A percentile compares a stretch with the other conserved stretches of the same genome.
phyloP scores from a whole-genome alignment of 805 yeast species.

The Candida stauntonica region DNA sequence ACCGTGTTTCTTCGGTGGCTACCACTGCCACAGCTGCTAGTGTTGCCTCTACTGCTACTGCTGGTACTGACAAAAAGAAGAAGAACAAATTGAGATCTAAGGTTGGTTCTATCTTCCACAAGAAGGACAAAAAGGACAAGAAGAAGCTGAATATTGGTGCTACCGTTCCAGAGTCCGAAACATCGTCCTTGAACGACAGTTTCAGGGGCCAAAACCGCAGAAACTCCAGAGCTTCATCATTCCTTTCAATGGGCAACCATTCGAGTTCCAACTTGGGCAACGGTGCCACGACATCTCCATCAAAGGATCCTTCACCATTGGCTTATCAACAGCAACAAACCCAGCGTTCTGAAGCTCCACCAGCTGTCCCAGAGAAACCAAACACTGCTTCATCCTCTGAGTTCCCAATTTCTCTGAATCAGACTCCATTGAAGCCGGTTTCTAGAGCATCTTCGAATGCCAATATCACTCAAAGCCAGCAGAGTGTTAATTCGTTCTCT shows the following conservation, averaged over 20 bases:
- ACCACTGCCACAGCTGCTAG: conserved; percentile 19
- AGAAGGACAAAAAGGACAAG: conserved; percentile 45
- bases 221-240: conserved; percentile 21
- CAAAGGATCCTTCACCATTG: conserved; percentile 11
- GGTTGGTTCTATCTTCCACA: conserved; percentile 73
- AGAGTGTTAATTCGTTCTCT: conserved; percentile 14
- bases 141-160: conserved; percentile 19
- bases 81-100: conserved; percentile 51
- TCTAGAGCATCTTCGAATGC: conserved; percentile 23
- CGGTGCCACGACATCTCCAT: conserved; percentile 3
- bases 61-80: conserved; percentile 24
- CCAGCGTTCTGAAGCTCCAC: conserved; percentile 11
- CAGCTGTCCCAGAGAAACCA: conserved; percentile 9
- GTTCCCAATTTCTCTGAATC: conserved; percentile 27
- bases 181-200: conserved; percentile 22
- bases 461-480: conserved; percentile 7
- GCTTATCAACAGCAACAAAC: conserved; percentile 1
- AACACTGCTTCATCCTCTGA: neutral
- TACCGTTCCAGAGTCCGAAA: conserved; percentile 24
- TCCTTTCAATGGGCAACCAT: conserved; percentile 13
- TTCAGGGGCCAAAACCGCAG: conserved; percentile 12
- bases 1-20: conserved; percentile 21
- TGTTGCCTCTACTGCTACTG: conserved; percentile 12
- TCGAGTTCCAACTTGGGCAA: conserved; percentile 10
- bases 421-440: conserved; percentile 34